Base-by-base conservation (phyloP, 805 yeast genomes). In the Metschnikowia vanudenii region DNA sequence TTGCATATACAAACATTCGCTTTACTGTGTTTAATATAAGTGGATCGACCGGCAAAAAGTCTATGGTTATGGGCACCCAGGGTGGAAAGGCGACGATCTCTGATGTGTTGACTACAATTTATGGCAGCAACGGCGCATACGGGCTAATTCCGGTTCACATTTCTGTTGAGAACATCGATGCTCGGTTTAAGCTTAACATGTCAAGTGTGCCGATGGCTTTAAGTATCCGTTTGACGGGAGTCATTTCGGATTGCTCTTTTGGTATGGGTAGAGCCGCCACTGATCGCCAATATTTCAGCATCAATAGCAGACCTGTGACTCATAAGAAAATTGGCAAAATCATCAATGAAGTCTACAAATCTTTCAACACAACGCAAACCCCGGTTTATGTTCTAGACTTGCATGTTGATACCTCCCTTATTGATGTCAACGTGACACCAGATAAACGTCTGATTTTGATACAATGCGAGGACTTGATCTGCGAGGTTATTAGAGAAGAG, bases 381-480 rank as follows among this genome's bases (percentile, higher is more conserved):
- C 98, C 98, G 0, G 78, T 81, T 10, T 71, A 86, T 40, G 71
- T 89, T 2, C 55, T 88, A 2, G 74, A 94, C 62, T 54, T 94
- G 17, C 57, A 59, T 12, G 60, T 88, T 5, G 74, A 77, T 34
- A 72, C 85, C 0, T 56, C 59, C 20, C 68, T 71, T 32, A 50
- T 84, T n/a, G 99, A 94, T 65, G 74, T 94, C 16, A 94, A 94
- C 63, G 86, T 94, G 1, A 84, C 96, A 0, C 98, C 99, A 0
- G 97, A 94, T 62, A 94, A 94, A 61, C 72, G 92, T 43, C 78
- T 81, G 2, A 73, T 91, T 1, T 60, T 87, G 56, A 60, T 90
- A 1, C 89, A 84, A 48, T 73, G 81, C 50, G 97, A 91, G 62
- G 61, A 64, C 3, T 61, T 67, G n/a, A 60, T 91, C 1, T 54